Percentiles rank a stretch among this genome's conserved stretches.
Conservation (phyloP, 202 grass and related monocot species). For the Digitaria exilis region DNA sequence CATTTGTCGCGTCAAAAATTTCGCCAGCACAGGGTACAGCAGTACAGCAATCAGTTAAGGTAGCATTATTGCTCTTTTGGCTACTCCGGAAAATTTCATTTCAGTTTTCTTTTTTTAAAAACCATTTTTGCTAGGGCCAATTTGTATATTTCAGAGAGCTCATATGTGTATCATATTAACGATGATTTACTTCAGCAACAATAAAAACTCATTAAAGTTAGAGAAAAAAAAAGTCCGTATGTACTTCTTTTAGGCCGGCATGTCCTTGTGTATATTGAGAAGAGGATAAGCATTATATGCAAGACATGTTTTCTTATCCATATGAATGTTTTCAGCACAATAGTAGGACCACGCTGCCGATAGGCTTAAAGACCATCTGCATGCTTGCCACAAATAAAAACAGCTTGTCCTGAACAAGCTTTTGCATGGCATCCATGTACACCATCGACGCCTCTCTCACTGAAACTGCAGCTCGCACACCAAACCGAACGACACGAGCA, state of each 20-base stretch:
- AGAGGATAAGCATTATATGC: background rate
- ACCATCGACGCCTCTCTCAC: background rate
- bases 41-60: background rate
- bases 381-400: background rate
- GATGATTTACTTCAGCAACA: background rate
- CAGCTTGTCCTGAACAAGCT: background rate
- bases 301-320: too few relatives aligned
- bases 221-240: background rate
- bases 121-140: background rate
- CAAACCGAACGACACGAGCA: background rate
- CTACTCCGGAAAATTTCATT: background rate
- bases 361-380: background rate
- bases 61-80: background rate
- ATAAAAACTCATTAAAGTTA: too few relatives aligned
- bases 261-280: background rate
- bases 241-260: too few relatives aligned
- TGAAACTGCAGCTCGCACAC: background rate
- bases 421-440: background rate
- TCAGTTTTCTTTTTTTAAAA: background rate
- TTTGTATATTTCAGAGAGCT: background rate
- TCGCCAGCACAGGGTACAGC: background rate
- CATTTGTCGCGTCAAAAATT: constrained; percentile 11
- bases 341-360: background rate
- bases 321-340: too few relatives aligned
- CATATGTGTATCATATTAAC: background rate